These are phyloP conservation scores for Candida boidinii DNA, from an alignment of 805 yeast genomes.

Conservation along the genomic window DNA sequence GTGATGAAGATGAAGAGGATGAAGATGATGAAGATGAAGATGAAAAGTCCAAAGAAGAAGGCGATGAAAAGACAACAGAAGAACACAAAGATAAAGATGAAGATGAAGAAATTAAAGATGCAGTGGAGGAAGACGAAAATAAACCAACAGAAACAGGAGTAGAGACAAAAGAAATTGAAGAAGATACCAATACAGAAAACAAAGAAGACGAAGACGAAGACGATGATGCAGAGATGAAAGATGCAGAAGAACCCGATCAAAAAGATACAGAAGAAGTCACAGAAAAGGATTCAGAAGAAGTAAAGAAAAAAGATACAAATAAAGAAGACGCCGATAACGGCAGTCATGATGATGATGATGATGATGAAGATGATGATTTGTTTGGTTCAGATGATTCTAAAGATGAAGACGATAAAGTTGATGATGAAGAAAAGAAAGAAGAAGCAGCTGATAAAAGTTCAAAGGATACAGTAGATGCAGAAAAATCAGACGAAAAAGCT, in stretches of 20 bases:
- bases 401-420: no score
- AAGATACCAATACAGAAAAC: neutral
- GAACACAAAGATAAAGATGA: neutral
- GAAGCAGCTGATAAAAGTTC: no score
- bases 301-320: neutral
- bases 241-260: neutral
- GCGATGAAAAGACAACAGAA: neutral
- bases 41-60: neutral
- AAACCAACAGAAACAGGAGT: neutral
- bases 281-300: neutral
- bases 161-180: neutral
- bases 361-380: no score
- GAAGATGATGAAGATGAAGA: neutral
- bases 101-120: neutral
- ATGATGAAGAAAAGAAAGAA: neutral
- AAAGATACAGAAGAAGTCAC: conserved; percentile 4
- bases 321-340: neutral
- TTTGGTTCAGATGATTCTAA: no score
- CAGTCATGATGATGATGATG: no score
- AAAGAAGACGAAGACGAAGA: neutral
- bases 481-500: neutral
- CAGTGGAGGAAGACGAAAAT: neutral
- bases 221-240: conserved; percentile 1
- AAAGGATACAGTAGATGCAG: no score
- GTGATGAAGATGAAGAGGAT: neutral